These are phyloP conservation scores for Corrigiola litoralis DNA, from an alignment of 179 eudicot genomes.

Conservation along the genomic window DNA sequence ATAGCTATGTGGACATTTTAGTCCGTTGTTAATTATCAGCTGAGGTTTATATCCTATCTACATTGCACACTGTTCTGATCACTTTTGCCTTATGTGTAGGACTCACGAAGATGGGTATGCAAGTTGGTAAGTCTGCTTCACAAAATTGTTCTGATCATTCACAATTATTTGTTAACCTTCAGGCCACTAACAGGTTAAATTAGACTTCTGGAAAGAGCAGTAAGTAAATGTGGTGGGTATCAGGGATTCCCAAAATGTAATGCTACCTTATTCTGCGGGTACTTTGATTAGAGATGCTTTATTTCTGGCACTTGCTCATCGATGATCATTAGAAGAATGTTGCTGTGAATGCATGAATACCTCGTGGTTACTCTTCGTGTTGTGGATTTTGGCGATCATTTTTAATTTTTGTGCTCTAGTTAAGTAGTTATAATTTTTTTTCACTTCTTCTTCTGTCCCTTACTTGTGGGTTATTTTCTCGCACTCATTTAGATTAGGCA, in stretches of 20 bases:
- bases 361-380: background rate
- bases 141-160: slow-evolving; percentile 3
- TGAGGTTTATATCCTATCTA: background rate
- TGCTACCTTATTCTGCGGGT: background rate
- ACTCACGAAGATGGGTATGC: slow-evolving; percentile 16
- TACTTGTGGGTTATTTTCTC: too few species aligned
- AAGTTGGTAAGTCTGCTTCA: slow-evolving; percentile 17
- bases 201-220: too few species aligned
- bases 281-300: background rate
- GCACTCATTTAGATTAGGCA: too few species aligned
- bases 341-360: background rate
- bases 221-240: background rate
- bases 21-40: background rate
- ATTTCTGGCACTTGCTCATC: background rate
- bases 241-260: background rate
- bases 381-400: too few species aligned
- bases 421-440: too few species aligned
- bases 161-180: too few species aligned
- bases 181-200: too few species aligned
- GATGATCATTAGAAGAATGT: background rate
- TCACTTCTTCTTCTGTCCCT: too few species aligned
- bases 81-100: slow-evolving; percentile 18
- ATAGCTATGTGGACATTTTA: background rate
- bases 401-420: too few species aligned
- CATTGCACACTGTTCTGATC: background rate